These are phyloP conservation scores for Diplotaxis tenuifolia DNA, from an alignment of 345 rosid genomes.

Conservation along the genomic window DNA sequence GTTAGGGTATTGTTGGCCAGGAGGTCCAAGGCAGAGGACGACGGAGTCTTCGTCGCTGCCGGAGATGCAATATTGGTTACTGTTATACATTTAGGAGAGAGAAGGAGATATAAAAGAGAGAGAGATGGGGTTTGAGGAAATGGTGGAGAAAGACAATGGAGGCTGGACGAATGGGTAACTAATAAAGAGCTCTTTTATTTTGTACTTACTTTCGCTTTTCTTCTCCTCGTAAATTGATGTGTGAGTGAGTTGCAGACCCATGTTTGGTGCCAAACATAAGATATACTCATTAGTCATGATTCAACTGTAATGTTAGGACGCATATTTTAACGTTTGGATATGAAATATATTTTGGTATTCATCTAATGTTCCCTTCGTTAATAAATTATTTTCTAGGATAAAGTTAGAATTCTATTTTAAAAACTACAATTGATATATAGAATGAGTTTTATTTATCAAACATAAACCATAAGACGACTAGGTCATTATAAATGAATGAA, in stretches of 20 bases:
- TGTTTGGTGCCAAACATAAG: conserved; percentile 16
- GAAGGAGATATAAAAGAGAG: conserved; percentile 20
- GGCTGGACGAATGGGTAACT: conserved; percentile 37
- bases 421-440: background rate
- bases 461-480: background rate
- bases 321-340: conserved; percentile 9
- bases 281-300: background rate
- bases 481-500: background rate
- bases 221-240: conserved; percentile 25
- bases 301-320: background rate
- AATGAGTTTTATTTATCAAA: background rate
- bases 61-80: conserved; percentile 31
- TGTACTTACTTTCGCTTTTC: conserved; percentile 22
- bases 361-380: background rate
- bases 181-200: conserved; percentile 26
- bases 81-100: conserved; percentile 47
- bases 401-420: background rate
- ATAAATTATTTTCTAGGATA: background rate
- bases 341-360: background rate
- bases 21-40: conserved; percentile 75
- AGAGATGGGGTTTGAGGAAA: conserved; percentile 31
- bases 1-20: conserved; percentile 47
- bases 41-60: conserved; percentile 61
- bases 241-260: conserved; percentile 17
- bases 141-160: conserved; percentile 45